Evolutionary conservation across 352 stramenopile genomes (phyloP).

Genomic region (Stephanocyclus meneghinianus): DNA sequence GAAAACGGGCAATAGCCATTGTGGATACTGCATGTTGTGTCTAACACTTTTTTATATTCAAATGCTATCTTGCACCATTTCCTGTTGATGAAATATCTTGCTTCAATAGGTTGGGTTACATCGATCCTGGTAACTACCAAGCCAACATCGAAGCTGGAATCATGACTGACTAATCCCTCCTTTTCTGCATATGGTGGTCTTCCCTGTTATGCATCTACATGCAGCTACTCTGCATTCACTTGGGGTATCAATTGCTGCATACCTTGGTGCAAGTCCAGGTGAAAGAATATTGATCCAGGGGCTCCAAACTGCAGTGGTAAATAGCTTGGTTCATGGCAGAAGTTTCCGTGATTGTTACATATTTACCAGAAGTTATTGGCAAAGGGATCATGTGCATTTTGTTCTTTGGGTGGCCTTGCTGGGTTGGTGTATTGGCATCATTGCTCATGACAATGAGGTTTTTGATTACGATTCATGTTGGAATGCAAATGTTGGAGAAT

Average conservation of each 20-base stretch:
- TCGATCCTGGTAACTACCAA: conserved; percentile 95
- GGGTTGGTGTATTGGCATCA: conserved; percentile 54
- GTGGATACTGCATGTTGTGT: no score
- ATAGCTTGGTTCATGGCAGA: conserved; percentile 67
- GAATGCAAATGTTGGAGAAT: conserved; percentile 90
- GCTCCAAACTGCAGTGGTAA: conserved; percentile 16
- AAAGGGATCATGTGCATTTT: conserved; percentile 38
- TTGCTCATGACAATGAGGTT: conserved; percentile 90
- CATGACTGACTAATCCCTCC: conserved; percentile 87
- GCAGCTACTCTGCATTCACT: conserved; percentile 89
- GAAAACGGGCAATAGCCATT: not conserved
- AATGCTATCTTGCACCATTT: no score
- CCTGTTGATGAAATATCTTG: not conserved
- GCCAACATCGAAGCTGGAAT: conserved; percentile 91
- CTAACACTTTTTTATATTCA: no score
- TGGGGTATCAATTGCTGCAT: conserved; percentile 90
- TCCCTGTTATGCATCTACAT: conserved; percentile 91
- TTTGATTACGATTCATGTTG: conserved; percentile 89
- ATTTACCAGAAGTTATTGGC: conserved; percentile 67
- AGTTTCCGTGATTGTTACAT: conserved; percentile 62
- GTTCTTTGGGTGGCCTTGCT: conserved; percentile 33
- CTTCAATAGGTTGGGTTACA: conserved; percentile 72
- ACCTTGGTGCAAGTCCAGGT: conserved; percentile 85
- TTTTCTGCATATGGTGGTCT: conserved; percentile 89
- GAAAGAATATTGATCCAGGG: conserved; percentile 23